Conservation (phyloP, 176 grass and related monocot species). For the Hordeum marinum region DNA sequence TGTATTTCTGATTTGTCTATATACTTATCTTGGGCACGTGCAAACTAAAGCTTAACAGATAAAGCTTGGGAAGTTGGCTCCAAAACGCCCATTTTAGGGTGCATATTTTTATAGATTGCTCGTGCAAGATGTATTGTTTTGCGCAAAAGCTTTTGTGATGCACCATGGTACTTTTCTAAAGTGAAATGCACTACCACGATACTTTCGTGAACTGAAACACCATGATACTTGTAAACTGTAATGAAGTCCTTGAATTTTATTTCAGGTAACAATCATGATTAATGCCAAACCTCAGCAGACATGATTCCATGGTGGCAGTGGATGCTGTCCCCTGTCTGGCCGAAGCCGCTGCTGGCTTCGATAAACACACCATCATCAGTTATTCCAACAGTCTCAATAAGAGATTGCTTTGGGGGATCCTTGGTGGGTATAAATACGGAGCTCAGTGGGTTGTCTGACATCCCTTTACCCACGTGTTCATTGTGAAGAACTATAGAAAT, state of each 20-base stretch:
- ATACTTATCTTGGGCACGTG: not conserved
- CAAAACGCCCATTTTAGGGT: not conserved
- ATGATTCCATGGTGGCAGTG: constrained; percentile 91
- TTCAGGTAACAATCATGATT: not conserved
- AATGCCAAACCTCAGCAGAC: constrained; percentile 74
- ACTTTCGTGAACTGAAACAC: not conserved
- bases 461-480: constrained; percentile 65
- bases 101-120: not conserved
- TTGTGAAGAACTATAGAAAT: constrained; percentile 59
- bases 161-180: too few species aligned
- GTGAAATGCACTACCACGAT: not conserved
- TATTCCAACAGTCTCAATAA: constrained; percentile 91
- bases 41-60: constrained; percentile 5
- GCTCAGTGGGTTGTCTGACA: constrained; percentile 91
- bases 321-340: constrained; percentile 80
- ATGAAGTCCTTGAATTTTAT: not conserved
- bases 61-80: not conserved
- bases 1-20: not conserved
- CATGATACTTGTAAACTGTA: not conserved
- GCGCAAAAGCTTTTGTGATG: not conserved
- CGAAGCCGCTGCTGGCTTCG: constrained; percentile 93
- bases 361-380: constrained; percentile 62
- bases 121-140: not conserved
- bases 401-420: constrained; percentile 58
- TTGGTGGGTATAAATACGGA: constrained; percentile 88